These are phyloP conservation scores for Parsonsia alboflavescens DNA, from an alignment of 257 asterid genomes.

Conservation along the genomic window DNA sequence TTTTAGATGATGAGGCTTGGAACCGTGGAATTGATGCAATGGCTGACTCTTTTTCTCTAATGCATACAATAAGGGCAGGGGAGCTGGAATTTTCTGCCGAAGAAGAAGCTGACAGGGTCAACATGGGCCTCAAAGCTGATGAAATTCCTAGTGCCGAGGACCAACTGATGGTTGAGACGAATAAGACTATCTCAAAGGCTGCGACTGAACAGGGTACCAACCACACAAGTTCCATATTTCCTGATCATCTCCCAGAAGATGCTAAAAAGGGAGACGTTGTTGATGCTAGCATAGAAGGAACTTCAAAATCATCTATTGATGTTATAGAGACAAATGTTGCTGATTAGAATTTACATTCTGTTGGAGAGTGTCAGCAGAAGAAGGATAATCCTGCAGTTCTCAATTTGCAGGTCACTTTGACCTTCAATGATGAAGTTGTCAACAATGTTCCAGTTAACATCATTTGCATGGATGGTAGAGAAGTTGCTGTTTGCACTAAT, in stretches of 20 bases:
- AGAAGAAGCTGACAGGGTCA: slow-evolving; percentile 13
- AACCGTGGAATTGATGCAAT: slow-evolving; percentile 35
- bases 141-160: slow-evolving; percentile 5
- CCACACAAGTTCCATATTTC: no score
- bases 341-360: slow-evolving; percentile 13
- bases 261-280: no score
- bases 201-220: no score
- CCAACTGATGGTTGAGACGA: slow-evolving; percentile 18
- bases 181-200: slow-evolving; percentile 3
- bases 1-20: slow-evolving; percentile 30
- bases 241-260: no score
- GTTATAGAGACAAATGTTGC: no score
- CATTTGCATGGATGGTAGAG: slow-evolving; percentile 13
- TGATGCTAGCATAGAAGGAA: no score
- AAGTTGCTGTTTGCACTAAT: slow-evolving; percentile 20
- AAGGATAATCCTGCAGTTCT: slow-evolving; percentile 13
- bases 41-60: slow-evolving; percentile 19
- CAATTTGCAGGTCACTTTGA: slow-evolving; percentile 1
- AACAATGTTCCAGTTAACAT: slow-evolving; percentile 12
- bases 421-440: slow-evolving; percentile 11
- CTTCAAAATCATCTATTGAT: no score
- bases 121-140: not conserved
- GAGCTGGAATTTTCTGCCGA: slow-evolving; percentile 17
- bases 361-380: slow-evolving; percentile 3
- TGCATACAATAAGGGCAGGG: slow-evolving; percentile 1